These are phyloP conservation scores for Sanghuangporus sanghuang DNA, from an alignment of 1,284 basidiomycete species.

Conservation along the genomic window DNA sequence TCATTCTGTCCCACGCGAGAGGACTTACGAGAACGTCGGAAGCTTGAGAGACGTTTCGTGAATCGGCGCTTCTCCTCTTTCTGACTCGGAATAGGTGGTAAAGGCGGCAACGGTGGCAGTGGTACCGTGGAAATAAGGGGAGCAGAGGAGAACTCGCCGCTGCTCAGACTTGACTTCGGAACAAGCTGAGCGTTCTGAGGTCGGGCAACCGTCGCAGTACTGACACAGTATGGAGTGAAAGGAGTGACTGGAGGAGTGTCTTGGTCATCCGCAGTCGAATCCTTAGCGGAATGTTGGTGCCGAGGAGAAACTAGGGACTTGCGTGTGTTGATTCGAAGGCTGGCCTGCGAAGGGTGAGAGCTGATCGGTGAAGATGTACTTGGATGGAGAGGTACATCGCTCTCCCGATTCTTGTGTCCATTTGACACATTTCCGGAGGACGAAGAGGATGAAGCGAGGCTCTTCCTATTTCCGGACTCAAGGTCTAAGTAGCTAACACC, in stretches of 20 bases:
- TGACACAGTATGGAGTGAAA: constrained; percentile 3
- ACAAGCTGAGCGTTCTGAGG: constrained; percentile 7
- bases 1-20: background rate
- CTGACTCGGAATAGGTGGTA: background rate
- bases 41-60: background rate
- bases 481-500: constrained; percentile 11
- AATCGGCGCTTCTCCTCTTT: background rate
- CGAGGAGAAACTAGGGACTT: background rate
- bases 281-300: too few species aligned
- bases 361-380: background rate
- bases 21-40: background rate
- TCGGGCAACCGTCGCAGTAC: constrained; percentile 8
- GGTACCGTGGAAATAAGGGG: background rate
- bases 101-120: constrained; percentile 1
- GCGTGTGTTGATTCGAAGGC: background rate
- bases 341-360: background rate
- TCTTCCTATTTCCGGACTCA: constrained; percentile 2
- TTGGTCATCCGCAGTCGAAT: background rate
- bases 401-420: background rate
- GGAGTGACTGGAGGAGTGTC: background rate
- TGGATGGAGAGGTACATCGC: background rate
- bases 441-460: background rate
- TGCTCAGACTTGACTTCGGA: background rate
- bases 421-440: background rate
- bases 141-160: background rate